These are phyloP conservation scores for Dothideomycetes sp. DNA, from an alignment of 2,329 filamentous ascomycete species.

Conservation along the genomic window DNA sequence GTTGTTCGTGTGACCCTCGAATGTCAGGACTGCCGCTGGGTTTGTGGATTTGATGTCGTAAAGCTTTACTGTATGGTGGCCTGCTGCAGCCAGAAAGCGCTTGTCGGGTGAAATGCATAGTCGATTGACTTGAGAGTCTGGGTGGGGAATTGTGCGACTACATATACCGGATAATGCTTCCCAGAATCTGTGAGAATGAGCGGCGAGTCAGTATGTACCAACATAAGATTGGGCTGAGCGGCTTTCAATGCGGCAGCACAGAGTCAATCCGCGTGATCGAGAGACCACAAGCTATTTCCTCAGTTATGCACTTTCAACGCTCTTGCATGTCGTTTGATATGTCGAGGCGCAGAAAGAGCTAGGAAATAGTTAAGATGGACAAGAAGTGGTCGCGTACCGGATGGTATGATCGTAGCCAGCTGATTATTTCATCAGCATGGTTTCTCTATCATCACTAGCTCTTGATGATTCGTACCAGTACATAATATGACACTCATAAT, in stretches of 20 bases:
- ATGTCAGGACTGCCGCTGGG: constrained; percentile 81
- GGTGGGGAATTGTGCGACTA: constrained; percentile 93
- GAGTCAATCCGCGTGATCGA: background rate
- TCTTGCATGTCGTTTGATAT: background rate
- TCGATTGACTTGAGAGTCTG: constrained; percentile 95
- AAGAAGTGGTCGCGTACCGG: constrained; percentile 37
- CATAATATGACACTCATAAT: too few relatives aligned
- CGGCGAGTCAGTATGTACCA: constrained; percentile 1
- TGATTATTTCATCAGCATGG: too few relatives aligned
- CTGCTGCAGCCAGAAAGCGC: constrained; percentile 76
- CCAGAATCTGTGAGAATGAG: constrained; percentile 66
- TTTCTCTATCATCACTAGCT: too few relatives aligned
- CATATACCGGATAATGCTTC: constrained; percentile 96
- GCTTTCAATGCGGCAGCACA: background rate
- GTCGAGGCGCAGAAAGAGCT: background rate
- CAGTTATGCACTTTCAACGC: background rate
- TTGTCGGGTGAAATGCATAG: constrained; percentile 98
- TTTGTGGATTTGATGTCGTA: constrained; percentile 99
- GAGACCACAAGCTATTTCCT: background rate
- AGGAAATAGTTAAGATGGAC: background rate
- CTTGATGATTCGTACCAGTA: too few relatives aligned
- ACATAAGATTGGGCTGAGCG: constrained; percentile 1
- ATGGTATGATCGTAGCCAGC: constrained; percentile 70
- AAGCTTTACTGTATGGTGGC: constrained; percentile 82
- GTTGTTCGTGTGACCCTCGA: constrained; percentile 92